phyloP scores from a whole-genome alignment of 2,329 filamentous ascomycete genomes.

The Chaetomiaceae sp. region DNA sequence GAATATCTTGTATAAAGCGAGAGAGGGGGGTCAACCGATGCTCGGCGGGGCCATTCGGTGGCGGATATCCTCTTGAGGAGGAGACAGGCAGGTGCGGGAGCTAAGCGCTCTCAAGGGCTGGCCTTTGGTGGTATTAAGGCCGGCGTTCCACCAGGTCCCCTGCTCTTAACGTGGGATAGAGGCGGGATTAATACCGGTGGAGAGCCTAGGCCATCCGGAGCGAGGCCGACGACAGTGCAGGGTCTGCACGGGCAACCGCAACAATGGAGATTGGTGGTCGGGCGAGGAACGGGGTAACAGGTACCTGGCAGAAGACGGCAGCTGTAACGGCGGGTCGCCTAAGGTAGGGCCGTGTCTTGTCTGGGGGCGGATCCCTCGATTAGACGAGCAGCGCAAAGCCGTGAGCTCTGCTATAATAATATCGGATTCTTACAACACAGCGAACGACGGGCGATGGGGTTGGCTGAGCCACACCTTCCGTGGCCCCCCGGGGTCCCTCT shows the following conservation, averaged over 20 bases:
- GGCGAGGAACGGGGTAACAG: slow-evolving; percentile 28
- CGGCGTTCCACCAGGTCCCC: slow-evolving; percentile 31
- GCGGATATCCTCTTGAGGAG: slow-evolving; percentile 31
- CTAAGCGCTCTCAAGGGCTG: slow-evolving; percentile 35
- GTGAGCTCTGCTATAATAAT: slow-evolving; percentile 21
- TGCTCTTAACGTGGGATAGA: slow-evolving; percentile 39
- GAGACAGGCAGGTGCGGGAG: slow-evolving; percentile 36
- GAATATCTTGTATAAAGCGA: slow-evolving; percentile 34
- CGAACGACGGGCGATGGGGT: slow-evolving; percentile 12
- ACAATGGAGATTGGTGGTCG: slow-evolving; percentile 22
- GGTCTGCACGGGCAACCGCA: slow-evolving; percentile 35
- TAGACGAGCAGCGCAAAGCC: slow-evolving; percentile 31
- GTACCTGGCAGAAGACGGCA: slow-evolving; percentile 37
- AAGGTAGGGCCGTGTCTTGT: slow-evolving; percentile 17
- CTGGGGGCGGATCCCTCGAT: slow-evolving; percentile 28
- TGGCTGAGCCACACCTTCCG: slow-evolving; percentile 35
- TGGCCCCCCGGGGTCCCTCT: slow-evolving; percentile 16
- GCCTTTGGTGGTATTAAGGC: slow-evolving; percentile 37
- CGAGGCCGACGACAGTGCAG: slow-evolving; percentile 39
- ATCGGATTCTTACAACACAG: slow-evolving; percentile 16
- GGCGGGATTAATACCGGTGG: slow-evolving; percentile 43
- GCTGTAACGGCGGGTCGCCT: slow-evolving; percentile 33
- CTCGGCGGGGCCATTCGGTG: slow-evolving; percentile 37
- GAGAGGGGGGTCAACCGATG: slow-evolving; percentile 32
- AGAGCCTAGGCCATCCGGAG: slow-evolving; percentile 39